phyloP scores from a whole-genome alignment of 805 yeast species.

The Candida odintsovae region DNA sequence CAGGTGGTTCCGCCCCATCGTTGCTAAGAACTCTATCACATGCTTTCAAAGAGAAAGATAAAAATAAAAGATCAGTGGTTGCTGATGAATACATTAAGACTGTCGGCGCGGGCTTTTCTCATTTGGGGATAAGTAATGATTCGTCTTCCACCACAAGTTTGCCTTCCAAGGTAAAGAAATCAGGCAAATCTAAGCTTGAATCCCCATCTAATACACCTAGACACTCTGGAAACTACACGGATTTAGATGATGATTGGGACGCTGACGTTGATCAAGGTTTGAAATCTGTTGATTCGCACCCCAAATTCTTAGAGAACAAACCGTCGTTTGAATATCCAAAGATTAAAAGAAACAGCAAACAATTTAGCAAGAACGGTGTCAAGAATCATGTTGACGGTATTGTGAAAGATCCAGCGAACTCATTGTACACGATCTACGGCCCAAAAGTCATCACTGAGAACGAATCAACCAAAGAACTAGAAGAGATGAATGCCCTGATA shows the following conservation, averaged over 20 bases:
- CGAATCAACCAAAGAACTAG: conserved; percentile 39
- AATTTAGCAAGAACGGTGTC: conserved; percentile 10
- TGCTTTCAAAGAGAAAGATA: conserved; percentile 21
- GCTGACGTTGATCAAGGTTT: conserved; percentile 52
- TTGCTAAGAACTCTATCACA: conserved; percentile 19
- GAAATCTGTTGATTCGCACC: conserved; percentile 20
- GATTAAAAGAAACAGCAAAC: conserved; percentile 23
- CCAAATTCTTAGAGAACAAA: conserved; percentile 26
- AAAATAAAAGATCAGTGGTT: conserved; percentile 21
- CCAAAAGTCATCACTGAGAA: conserved; percentile 34
- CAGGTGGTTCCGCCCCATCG: conserved; percentile 38
- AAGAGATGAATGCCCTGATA: conserved; percentile 51
- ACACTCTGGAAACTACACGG: conserved; percentile 43
- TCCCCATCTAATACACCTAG: conserved; percentile 20
- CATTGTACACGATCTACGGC: conserved; percentile 36
- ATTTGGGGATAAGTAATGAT: conserved; percentile 35
- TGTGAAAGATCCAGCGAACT: conserved; percentile 25
- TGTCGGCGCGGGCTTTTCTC: conserved; percentile 53
- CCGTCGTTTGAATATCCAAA: conserved; percentile 23
- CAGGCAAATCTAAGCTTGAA: conserved; percentile 8
- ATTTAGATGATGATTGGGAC: conserved; percentile 91
- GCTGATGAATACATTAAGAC: conserved; percentile 32
- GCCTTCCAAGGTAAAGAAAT: conserved; percentile 9
- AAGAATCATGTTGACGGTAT: conserved; percentile 18
- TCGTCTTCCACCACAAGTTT: conserved; percentile 12